A percentile compares a stretch with the other conserved stretches of the same genome.
These are phyloP conservation scores for Botrytis fabae DNA, from an alignment of 2,329 filamentous ascomycete genomes.

Conservation along the genomic window DNA sequence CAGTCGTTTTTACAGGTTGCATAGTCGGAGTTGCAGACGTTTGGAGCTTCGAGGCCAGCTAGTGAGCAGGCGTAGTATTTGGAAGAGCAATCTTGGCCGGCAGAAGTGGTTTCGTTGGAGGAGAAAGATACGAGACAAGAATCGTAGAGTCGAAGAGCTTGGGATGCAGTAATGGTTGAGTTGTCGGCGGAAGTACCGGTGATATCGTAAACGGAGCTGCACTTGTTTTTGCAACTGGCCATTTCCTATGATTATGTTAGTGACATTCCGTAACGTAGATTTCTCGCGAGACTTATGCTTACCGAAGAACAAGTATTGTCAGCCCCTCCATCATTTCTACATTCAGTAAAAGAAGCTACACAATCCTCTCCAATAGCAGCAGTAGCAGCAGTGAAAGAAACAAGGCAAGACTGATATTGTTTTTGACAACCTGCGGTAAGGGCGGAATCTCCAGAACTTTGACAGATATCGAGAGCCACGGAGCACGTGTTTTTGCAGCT, in stretches of 20 bases:
- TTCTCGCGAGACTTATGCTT: background rate
- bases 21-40: background rate
- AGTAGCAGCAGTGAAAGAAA: slow-evolving; percentile 16
- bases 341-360: slow-evolving; percentile 2
- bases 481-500: slow-evolving; percentile 27
- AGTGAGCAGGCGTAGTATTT: slow-evolving; percentile 7
- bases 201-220: slow-evolving; percentile 26
- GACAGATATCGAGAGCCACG: slow-evolving; percentile 24
- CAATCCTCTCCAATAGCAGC: slow-evolving; percentile 18
- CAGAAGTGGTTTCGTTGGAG: slow-evolving; percentile 13
- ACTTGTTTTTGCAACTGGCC: slow-evolving; percentile 26
- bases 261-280: background rate
- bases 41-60: background rate
- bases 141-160: slow-evolving; percentile 26
- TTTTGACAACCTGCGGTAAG: slow-evolving; percentile 18
- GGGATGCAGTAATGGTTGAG: slow-evolving; percentile 18
- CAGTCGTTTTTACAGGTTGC: slow-evolving; percentile 14
- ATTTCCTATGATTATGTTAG: background rate
- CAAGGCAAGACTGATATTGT: slow-evolving; percentile 23
- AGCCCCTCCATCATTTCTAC: background rate
- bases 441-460: slow-evolving; percentile 22
- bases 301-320: slow-evolving; percentile 15
- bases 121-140: slow-evolving; percentile 26
- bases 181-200: slow-evolving; percentile 21
- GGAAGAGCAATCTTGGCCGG: slow-evolving; percentile 17